phyloP scores from a whole-genome alignment of 805 yeast species.

The Candida suzukii region DNA sequence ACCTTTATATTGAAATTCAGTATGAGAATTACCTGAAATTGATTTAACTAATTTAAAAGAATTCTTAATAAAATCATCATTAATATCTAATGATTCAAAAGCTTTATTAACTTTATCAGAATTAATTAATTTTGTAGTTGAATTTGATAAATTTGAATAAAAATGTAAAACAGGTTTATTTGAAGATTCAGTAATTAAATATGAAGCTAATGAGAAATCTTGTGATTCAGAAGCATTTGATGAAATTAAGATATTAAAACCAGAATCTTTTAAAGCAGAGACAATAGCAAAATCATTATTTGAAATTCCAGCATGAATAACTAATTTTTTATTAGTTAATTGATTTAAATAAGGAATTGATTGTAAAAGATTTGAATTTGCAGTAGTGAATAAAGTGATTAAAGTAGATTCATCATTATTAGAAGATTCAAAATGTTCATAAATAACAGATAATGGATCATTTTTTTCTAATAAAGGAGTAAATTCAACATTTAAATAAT shows the following conservation, averaged over 20 bases:
- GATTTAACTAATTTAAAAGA: conserved; percentile 26
- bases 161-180: conserved; percentile 67
- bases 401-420: conserved; percentile 11
- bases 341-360: conserved; percentile 51
- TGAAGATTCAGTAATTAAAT: conserved; percentile 43
- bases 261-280: conserved; percentile 67
- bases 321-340: conserved; percentile 36
- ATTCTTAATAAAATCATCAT: conserved; percentile 22
- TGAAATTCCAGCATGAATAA: conserved; percentile 55
- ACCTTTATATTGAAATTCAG: conserved; percentile 37
- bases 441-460: conserved; percentile 46
- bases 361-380: conserved; percentile 51
- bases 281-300: conserved; percentile 61
- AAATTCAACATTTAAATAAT: conserved; percentile 11
- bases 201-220: conserved; percentile 50
- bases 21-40: conserved; percentile 21
- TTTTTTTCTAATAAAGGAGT: conserved; percentile 32
- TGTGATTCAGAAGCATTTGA: conserved; percentile 46
- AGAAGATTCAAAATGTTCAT: no score
- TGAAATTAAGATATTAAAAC: conserved; percentile 62
- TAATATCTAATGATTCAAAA: conserved; percentile 10
- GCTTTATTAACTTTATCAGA: conserved; percentile 3
- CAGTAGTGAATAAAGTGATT: conserved; percentile 22
- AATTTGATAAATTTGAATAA: conserved; percentile 25
- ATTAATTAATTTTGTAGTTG: conserved; percentile 3